phyloP scores from a whole-genome alignment of 257 asterid genomes.

The Verbascum thapsus region DNA sequence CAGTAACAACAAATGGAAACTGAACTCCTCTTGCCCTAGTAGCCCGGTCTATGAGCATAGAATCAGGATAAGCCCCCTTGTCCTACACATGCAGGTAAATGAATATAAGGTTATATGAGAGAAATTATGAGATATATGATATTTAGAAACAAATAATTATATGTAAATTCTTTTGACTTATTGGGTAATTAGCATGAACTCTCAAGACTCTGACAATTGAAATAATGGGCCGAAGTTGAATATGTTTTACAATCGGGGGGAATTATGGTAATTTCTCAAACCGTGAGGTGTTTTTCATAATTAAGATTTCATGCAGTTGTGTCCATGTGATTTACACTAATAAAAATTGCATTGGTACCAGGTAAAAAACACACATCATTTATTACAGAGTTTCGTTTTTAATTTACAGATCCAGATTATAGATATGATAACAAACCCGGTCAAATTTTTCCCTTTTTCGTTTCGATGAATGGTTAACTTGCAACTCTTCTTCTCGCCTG shows the following conservation, averaged over 20 bases:
- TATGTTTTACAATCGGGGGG: too few relatives aligned
- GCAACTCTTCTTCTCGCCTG: constrained; percentile 78
- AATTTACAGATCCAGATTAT: constrained; percentile 16
- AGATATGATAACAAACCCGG: constrained; percentile 48
- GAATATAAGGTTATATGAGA: constrained; percentile 15
- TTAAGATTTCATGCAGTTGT: too few relatives aligned
- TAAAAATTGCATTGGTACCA: constrained; percentile 3
- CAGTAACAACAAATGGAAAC: constrained; percentile 84
- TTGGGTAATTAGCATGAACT: too few relatives aligned
- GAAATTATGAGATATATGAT: constrained; percentile 6
- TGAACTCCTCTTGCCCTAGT: constrained; percentile 83
- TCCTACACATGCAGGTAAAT: constrained; percentile 48
- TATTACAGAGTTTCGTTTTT: neutral
- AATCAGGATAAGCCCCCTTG: constrained; percentile 62
- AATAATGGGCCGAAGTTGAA: too few relatives aligned
- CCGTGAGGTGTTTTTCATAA: too few relatives aligned
- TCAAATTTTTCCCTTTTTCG: constrained; percentile 77
- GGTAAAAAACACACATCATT: neutral
- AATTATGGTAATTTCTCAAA: too few relatives aligned
- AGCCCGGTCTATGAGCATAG: constrained; percentile 47
- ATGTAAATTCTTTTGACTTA: too few relatives aligned
- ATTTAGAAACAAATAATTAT: too few relatives aligned
- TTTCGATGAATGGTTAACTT: constrained; percentile 51
- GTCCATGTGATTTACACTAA: too few relatives aligned
- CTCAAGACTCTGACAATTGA: too few relatives aligned